These are phyloP conservation scores for Myriosclerotinia scirpicola DNA, from an alignment of 2,329 filamentous ascomycete genomes.

Conservation along the genomic window DNA sequence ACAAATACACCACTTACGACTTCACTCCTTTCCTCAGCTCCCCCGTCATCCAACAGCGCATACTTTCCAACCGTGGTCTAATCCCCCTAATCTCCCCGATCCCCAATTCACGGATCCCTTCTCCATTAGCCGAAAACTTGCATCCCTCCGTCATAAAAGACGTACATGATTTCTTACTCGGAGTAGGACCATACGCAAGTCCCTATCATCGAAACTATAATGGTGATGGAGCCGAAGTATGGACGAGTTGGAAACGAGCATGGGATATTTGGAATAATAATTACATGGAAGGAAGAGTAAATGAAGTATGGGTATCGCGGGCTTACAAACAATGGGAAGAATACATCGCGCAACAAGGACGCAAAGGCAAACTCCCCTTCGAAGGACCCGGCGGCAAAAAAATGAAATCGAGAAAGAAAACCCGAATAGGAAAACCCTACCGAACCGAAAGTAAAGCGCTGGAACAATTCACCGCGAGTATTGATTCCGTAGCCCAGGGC, in stretches of 20 bases:
- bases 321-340: conserved; percentile 24
- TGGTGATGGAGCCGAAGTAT: conserved; percentile 32
- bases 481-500: not conserved
- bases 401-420: not conserved
- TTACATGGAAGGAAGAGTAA: conserved; percentile 36
- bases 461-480: not conserved
- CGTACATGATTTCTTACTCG: conserved; percentile 20
- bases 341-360: conserved; percentile 20
- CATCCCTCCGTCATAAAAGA: conserved; percentile 27
- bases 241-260: conserved; percentile 38
- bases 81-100: conserved; percentile 30
- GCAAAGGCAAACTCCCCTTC: conserved; percentile 11
- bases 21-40: conserved; percentile 29
- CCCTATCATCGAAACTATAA: not conserved
- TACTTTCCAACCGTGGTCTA: not conserved
- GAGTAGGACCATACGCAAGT: not conserved
- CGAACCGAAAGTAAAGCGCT: conserved; percentile 4
- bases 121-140: conserved; percentile 32
- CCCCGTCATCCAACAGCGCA: conserved; percentile 23
- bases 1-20: conserved; percentile 24
- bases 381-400: not conserved
- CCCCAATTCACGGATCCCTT: conserved; percentile 28
- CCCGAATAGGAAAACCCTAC: conserved; percentile 9
- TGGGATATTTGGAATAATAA: conserved; percentile 40
- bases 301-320: conserved; percentile 30